Conservation (phyloP, 768 basidiomycete species). For the Pleurotus citrinopileatus region DNA sequence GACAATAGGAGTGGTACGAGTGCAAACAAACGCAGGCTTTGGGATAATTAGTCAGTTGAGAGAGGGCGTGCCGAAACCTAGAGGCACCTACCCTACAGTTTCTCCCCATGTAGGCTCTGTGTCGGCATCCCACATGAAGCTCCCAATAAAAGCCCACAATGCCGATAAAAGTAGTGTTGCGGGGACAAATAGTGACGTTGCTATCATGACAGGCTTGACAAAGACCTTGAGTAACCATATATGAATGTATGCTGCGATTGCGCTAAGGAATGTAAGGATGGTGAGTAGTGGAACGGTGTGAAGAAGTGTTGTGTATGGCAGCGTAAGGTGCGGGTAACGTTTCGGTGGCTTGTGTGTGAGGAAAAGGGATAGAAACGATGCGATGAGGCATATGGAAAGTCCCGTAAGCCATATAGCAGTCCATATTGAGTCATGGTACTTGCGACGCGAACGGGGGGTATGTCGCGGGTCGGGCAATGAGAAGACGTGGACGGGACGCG, state of each 20-base stretch:
- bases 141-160: constrained; percentile 79
- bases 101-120: constrained; percentile 76
- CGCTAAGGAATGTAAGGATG: constrained; percentile 69
- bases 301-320: constrained; percentile 70
- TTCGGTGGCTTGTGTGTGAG: constrained; percentile 43
- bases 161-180: constrained; percentile 71
- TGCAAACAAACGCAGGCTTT: constrained; percentile 76
- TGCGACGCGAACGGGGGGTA: constrained; percentile 58
- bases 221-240: constrained; percentile 77
- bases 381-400: constrained; percentile 58
- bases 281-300: constrained; percentile 78
- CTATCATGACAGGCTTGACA: constrained; percentile 79
- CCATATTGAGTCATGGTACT: constrained; percentile 74
- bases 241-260: constrained; percentile 68
- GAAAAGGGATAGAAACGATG: constrained; percentile 65
- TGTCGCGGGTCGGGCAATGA: constrained; percentile 76
- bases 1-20: constrained; percentile 70
- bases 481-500: constrained; percentile 68
- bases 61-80: not conserved
- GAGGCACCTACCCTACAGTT: constrained; percentile 64
- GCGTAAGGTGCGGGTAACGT: constrained; percentile 26
- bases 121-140: constrained; percentile 58
- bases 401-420: constrained; percentile 64
- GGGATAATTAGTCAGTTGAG: not conserved
- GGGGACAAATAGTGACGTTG: constrained; percentile 74